Base-by-base conservation (phyloP, 2,329 filamentous ascomycete genomes). In the Fusarium coicis region DNA sequence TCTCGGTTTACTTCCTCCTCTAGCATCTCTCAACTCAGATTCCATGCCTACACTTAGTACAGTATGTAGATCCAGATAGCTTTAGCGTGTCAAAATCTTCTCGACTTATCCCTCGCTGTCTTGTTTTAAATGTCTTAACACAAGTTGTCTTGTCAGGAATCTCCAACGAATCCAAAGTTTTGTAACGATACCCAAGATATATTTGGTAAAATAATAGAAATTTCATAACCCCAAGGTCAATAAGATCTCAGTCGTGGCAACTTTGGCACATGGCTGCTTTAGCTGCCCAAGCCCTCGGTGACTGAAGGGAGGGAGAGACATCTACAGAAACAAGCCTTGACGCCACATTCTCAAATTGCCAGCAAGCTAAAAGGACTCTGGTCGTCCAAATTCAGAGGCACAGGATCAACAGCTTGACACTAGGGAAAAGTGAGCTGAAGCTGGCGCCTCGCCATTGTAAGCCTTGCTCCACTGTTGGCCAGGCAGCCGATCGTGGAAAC, bases 231-330 rank as follows among this genome's bases (percentile, higher is more conserved):
- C 12, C 18, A 28, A 36, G 21, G 23, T 36, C 28, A 36, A 18
- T 11, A 36, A 28, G 26, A 18, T 18, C 21, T 50, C 16, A 50
- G 19, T 26, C 34, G 46, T 47, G 66, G 57, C 61, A 57, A 63
- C 30, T 52, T 70, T 44, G 64, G 43, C 32, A 49, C 50, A 42
- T 52, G 58, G 50, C 44, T 63, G 43, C 53, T 63, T 53, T 55
- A 32, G 50, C 49, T 54, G 53, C 44, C 64, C 62, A 70, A 69
- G 37, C 70, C 61, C 56, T 73, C 66, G 70, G 66, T 70, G 70
- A 70, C 23, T 37, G 26, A 30, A 67, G 52, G 66, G 70, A 60
- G 43, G 40, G n/a, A 57, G 49, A 65, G 47, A 59, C 67, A 65
- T 52, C 23, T 28, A 60, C 28, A 55, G 59, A 73, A 73, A 52